phyloP scores from a whole-genome alignment of 805 yeast genomes.

The Wickerhamomyces bisporus region DNA sequence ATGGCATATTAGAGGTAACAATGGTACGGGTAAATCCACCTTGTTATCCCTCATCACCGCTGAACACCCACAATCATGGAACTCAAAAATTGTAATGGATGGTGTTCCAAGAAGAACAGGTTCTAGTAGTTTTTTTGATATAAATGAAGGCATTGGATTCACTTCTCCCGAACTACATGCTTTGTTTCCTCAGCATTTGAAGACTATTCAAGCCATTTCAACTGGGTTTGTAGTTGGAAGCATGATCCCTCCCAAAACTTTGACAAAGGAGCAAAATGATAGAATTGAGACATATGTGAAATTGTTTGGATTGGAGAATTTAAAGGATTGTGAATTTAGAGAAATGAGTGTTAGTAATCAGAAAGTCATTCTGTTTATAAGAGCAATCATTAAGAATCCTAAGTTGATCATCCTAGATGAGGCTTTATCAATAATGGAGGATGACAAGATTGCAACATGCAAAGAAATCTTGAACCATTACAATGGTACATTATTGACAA shows the following conservation, averaged over 20 bases:
- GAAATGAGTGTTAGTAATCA: slow-evolving; percentile 67
- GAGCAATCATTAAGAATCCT: slow-evolving; percentile 79
- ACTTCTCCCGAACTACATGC: slow-evolving; percentile 92
- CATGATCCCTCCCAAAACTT: slow-evolving; percentile 41
- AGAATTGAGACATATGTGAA: slow-evolving; percentile 41
- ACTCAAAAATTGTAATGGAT: slow-evolving; percentile 53
- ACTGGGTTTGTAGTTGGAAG: slow-evolving; percentile 77
- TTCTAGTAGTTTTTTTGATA: slow-evolving; percentile 65
- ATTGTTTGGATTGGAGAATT: slow-evolving; percentile 38
- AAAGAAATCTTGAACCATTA: slow-evolving; percentile 45
- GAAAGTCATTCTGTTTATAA: slow-evolving; percentile 66
- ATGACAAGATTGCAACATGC: slow-evolving; percentile 49
- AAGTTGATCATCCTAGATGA: slow-evolving; percentile 80
- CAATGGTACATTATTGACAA: slow-evolving; percentile 68
- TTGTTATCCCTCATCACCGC: slow-evolving; percentile 78
- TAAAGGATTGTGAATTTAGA: slow-evolving; percentile 39
- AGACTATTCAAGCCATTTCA: slow-evolving; percentile 52
- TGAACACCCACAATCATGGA: slow-evolving; percentile 98
- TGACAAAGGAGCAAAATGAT: slow-evolving; percentile 32
- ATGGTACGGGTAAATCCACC: slow-evolving; percentile 94
- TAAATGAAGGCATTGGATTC: slow-evolving; percentile 76
- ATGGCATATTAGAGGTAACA: slow-evolving; percentile 87
- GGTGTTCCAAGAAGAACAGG: slow-evolving; percentile 74
- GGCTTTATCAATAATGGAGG: slow-evolving; percentile 88
- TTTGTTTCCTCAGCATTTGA: slow-evolving; percentile 58